phyloP scores from a whole-genome alignment of 2,329 filamentous ascomycete species.

The Decorospora gaudefroyi region DNA sequence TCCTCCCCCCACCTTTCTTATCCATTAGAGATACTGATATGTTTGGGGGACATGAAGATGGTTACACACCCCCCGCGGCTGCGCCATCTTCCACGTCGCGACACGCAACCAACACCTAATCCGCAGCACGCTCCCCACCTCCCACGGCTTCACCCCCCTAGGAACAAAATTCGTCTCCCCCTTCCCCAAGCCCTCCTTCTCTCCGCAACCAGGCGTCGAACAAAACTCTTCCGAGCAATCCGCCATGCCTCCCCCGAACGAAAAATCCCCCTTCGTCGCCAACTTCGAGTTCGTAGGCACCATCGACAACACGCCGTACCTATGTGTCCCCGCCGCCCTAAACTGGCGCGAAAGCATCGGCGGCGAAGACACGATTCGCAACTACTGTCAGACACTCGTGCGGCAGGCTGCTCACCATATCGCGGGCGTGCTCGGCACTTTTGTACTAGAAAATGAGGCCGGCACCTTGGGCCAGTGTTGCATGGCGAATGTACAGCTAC shows the following conservation, averaged over 20 bases:
- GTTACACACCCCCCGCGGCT: constrained; percentile 79
- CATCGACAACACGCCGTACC: constrained; percentile 70
- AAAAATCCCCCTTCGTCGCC: constrained; percentile 64
- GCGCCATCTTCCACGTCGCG: constrained; percentile 80
- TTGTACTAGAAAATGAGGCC: constrained; percentile 69
- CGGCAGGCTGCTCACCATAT: constrained; percentile 64
- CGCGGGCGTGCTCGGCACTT: constrained; percentile 68
- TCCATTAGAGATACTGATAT: background rate
- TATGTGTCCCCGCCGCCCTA: constrained; percentile 73
- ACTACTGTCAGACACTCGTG: constrained; percentile 67
- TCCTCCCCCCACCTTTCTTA: background rate
- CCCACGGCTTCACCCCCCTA: constrained; percentile 70
- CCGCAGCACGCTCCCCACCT: constrained; percentile 75
- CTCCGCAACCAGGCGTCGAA: background rate
- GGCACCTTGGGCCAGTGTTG: constrained; percentile 67
- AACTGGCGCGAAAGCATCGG: constrained; percentile 71
- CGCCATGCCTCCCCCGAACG: background rate
- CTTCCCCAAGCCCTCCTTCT: constrained; percentile 40
- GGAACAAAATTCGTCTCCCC: constrained; percentile 40
- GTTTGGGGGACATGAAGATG: constrained; percentile 62
- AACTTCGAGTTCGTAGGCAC: constrained; percentile 81
- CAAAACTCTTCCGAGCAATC: constrained; percentile 9
- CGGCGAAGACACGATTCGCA: constrained; percentile 71
- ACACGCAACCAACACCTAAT: constrained; percentile 75
- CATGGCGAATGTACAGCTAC: constrained; percentile 75